phyloP scores from a whole-genome alignment of 108 stramenopile species.

The Pseudonitzschia pungens region DNA sequence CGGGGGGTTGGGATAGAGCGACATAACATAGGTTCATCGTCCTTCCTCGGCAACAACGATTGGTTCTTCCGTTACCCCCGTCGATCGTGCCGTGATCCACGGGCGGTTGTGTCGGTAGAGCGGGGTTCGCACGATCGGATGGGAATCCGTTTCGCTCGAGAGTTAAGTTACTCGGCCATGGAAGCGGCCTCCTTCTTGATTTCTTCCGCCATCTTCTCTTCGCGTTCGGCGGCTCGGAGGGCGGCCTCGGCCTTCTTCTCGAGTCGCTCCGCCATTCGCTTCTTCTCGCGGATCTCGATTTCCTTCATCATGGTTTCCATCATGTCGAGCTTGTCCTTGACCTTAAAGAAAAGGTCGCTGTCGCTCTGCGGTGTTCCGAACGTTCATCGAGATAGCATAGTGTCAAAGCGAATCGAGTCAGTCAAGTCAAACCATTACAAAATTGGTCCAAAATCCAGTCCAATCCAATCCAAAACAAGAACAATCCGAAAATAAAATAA shows the following conservation, averaged over 20 bases:
- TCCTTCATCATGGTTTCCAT: conserved; percentile 98
- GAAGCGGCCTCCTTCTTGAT: conserved; percentile 48
- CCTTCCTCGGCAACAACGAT: not conserved
- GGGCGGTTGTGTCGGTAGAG: no score
- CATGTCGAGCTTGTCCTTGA: conserved; percentile 90
- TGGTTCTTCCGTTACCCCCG: not conserved
- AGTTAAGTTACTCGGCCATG: conserved; percentile 18
- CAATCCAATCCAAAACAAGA: conserved; percentile 1
- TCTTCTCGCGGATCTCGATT: conserved; percentile 98
- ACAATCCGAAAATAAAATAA: not conserved
- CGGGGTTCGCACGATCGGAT: no score
- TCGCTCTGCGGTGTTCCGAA: conserved; percentile 56
- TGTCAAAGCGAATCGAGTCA: no score
- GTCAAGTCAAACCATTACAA: no score
- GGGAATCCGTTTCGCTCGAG: no score
- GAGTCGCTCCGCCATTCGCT: conserved; percentile 93
- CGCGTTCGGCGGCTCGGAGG: conserved; percentile 75
- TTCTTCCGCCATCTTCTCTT: conserved; percentile 64
- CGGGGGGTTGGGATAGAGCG: no score
- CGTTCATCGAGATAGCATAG: no score
- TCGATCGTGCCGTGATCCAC: not conserved
- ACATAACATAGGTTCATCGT: no score
- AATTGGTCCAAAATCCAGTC: no score
- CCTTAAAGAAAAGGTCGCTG: conserved; percentile 78
- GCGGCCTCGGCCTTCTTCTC: conserved; percentile 91